Evolutionary conservation across 371 early-diverging fungal genomes (phyloP), one percentile per base, ranked within the genome.

Genomic region (Encephalitozoon hellem): DNA sequence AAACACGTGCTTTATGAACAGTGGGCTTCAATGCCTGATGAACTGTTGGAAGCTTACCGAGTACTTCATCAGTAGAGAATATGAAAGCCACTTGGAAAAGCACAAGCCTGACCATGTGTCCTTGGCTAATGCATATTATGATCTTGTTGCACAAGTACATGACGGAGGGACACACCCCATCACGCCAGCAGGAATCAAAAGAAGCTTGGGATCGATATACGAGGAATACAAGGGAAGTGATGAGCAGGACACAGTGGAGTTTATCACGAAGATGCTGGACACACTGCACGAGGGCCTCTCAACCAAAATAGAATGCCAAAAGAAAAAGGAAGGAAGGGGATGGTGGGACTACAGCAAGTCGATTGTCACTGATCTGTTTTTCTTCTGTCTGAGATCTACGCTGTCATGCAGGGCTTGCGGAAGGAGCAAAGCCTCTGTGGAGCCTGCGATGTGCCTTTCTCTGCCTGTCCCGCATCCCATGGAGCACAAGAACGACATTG

Each of bases 1-100:
- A 18, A 96, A 97, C 85, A 97, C 96, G 0, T 97, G 98, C 84
- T 97, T 94, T 79, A 90, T 95, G 92, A 96, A 94, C 83, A 89
- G 95, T 1, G 90, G 94, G 0, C 81, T 97, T n/a, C 97, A 97
- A 83, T 93, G 94, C 73, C 86, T 97, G 18, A 88, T 90, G 26
- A 90, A 88, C 0, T 90, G 94, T 41, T 91, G 92, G 0, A 93
- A 94, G 82, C 87, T 97, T 32, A 87, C 88, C 59, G 63, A 59
- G 21, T 91, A 87, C 80, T 88, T 88, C 54, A 52, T 87, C 51
- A 12, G 23, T 71, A 91, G 91, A 26, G 87, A 85, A 34, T 92
- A 88, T 79, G 88, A 84, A 54, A 83, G 84, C 1, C 87, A 90
- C 67, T 86, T 93, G 69, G 92, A 92, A 81, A 80, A 87, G 28